phyloP scores from a whole-genome alignment of 148 eudicot genomes.

The Heliosperma pusillum region DNA sequence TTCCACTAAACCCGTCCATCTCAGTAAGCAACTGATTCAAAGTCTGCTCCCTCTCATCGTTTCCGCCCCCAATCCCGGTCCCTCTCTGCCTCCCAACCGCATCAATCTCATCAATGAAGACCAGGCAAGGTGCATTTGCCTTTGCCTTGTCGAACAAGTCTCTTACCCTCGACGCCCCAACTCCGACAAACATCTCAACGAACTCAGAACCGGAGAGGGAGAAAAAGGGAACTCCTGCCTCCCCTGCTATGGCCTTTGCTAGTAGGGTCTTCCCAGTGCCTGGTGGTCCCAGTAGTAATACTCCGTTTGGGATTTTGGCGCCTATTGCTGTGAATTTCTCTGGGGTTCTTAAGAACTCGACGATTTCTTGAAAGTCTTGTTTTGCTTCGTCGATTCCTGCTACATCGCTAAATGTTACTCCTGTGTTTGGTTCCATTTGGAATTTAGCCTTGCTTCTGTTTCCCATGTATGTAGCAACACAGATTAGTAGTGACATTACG shows the following conservation, averaged over 20 bases:
- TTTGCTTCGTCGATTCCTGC: slow-evolving; percentile 94
- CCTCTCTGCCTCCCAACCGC: slow-evolving; percentile 91
- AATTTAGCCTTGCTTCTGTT: slow-evolving; percentile 89
- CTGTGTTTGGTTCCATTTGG: slow-evolving; percentile 89
- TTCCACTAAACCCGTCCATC: slow-evolving; percentile 76
- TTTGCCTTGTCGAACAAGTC: slow-evolving; percentile 84
- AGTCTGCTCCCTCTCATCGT: slow-evolving; percentile 85
- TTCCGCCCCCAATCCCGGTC: slow-evolving; percentile 86
- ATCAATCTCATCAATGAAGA: slow-evolving; percentile 86
- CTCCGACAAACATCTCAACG: slow-evolving; percentile 87
- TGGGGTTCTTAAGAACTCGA: slow-evolving; percentile 69
- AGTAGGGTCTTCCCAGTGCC: slow-evolving; percentile 81
- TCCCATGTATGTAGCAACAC: background rate
- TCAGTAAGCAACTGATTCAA: slow-evolving; percentile 80
- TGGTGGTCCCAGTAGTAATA: slow-evolving; percentile 68
- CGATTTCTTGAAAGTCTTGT: slow-evolving; percentile 77
- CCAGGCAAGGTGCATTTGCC: slow-evolving; percentile 62
- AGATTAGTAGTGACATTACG: background rate
- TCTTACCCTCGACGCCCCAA: slow-evolving; percentile 83
- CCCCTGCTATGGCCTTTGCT: slow-evolving; percentile 86
- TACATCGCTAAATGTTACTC: slow-evolving; percentile 79
- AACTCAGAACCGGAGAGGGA: slow-evolving; percentile 81
- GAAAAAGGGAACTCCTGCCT: slow-evolving; percentile 80
- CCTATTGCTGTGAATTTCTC: slow-evolving; percentile 72
- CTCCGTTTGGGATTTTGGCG: slow-evolving; percentile 79